Percentiles rank a stretch among this genome's conserved stretches.
These are phyloP conservation scores for Zymoseptoria brevis DNA, from an alignment of 2,329 filamentous ascomycete genomes.

Conservation along the genomic window DNA sequence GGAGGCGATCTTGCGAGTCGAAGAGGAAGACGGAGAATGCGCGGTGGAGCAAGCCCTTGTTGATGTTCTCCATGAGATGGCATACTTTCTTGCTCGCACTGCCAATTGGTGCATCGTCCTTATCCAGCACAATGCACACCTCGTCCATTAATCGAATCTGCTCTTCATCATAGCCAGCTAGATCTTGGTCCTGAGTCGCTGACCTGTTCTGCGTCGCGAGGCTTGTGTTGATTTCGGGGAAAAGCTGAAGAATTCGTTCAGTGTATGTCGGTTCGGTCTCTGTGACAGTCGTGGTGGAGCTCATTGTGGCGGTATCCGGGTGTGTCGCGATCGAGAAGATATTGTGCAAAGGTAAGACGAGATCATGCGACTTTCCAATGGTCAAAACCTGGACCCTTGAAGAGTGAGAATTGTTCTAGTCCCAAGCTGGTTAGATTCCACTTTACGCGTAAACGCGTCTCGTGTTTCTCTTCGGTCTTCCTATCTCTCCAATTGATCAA, in stretches of 20 bases:
- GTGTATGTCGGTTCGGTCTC: constrained; percentile 53
- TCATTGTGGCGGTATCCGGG: constrained; percentile 19
- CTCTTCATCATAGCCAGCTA: constrained; percentile 91
- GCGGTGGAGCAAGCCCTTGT: constrained; percentile 89
- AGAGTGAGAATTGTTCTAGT: too few relatives aligned
- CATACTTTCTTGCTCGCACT: constrained; percentile 97
- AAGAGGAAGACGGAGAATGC: constrained; percentile 98
- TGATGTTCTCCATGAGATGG: constrained; percentile 98
- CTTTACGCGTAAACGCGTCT: constrained; percentile 6
- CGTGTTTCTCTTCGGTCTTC: constrained; percentile 2
- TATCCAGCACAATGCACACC: constrained; percentile 92
- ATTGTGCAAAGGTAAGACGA: neutral
- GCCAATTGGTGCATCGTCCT: constrained; percentile 86
- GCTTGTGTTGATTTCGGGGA: constrained; percentile 67
- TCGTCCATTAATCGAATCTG: constrained; percentile 98
- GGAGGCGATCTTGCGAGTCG: constrained; percentile 82
- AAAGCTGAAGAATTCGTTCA: constrained; percentile 76
- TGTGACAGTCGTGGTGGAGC: constrained; percentile 24
- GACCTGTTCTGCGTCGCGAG: constrained; percentile 48
- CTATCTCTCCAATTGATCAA: neutral
- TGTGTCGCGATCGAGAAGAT: neutral
- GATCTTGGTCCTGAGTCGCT: constrained; percentile 54
- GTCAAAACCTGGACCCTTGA: too few relatives aligned
- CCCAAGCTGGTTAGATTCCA: too few relatives aligned
- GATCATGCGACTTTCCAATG: too few relatives aligned